Evolutionary conservation across 257 asterid genomes (phyloP).

Genomic region (Misopates orontium): DNA sequence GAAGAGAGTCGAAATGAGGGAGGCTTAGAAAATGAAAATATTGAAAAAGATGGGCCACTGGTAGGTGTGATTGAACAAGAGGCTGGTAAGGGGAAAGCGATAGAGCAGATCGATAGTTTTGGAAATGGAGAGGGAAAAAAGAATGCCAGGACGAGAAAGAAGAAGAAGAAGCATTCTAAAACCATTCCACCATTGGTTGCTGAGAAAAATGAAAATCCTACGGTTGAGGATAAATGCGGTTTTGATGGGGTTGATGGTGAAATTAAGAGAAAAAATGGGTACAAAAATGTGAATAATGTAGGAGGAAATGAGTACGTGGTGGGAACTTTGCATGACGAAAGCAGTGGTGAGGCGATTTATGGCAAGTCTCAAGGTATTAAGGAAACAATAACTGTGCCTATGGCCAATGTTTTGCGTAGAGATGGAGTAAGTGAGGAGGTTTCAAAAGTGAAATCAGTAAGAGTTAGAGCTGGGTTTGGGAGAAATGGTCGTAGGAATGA

Average conservation of each 20-base stretch:
- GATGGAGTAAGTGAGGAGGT: conserved; percentile 16
- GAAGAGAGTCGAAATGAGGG: conserved; percentile 21
- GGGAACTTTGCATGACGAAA: conserved; percentile 9
- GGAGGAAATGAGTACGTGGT: conserved; percentile 5
- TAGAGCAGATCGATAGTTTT: conserved; percentile 5
- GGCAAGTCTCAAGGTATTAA: conserved; percentile 14
- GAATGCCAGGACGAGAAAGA: neutral
- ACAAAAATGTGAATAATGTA: conserved; percentile 8
- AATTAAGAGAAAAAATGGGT: conserved; percentile 17
- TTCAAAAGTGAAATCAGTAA: neutral
- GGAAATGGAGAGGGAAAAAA: conserved; percentile 10
- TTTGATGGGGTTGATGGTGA: conserved; percentile 16
- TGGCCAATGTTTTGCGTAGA: conserved; percentile 23
- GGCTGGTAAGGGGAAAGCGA: conserved; percentile 39
- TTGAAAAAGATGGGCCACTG: conserved; percentile 8
- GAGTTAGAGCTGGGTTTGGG: conserved; percentile 26
- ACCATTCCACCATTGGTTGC: conserved; percentile 23
- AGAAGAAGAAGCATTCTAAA: neutral
- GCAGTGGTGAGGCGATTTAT: conserved; percentile 6
- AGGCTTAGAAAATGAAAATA: conserved; percentile 1
- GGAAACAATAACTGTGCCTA: conserved; percentile 9
- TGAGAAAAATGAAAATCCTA: neutral
- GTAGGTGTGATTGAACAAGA: conserved; percentile 18
- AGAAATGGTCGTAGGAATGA: conserved; percentile 12
- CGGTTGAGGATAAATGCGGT: conserved; percentile 17